Evolutionary conservation across 305 asterid species (phyloP), one percentile per base, ranked within the genome.

Genomic region (Fraxinus greggii): DNA sequence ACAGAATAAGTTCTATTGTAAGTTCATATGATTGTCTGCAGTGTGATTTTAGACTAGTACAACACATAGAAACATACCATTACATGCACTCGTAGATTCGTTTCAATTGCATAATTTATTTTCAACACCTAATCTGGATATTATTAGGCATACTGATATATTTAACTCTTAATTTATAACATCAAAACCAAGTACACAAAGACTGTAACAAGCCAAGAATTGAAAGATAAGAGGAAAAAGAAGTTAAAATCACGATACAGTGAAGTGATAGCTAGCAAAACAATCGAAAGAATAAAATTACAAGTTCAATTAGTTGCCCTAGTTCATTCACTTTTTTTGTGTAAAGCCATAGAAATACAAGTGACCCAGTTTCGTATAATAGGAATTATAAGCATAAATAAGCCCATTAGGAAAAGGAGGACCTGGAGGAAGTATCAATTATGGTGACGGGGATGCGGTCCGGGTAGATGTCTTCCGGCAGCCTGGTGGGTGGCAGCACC

Each of bases 371-470:
- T 72, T n/a, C 33, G 21, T 29, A 40, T 10, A 80, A 15, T 8
- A 21, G 24, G 54, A 36, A 19, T 80, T 48, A 63, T 31, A 33
- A 9, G 65, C 38, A 80, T 80, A 12, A 33, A 23, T 28, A 26
- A 33, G 40, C 35, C 45, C n/a, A 80, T 74, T 8, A 77, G 33
- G 54, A 4, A 21, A 32, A 2, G 36, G 76, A 77, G n/a, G 76
- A 93, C 99, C 98, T 96, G 29, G 98, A 92, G 0, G 98, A 92
- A 40, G 99, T 95, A 86, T 97, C 99, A 26, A 97, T 87, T 85
- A 97, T 87, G 84, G 95, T 97, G 82, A 93, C 92, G 0, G 98
- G 98, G 45, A 94, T 95, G 32, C 96, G 95, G 83, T 95, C 99
- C 3, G 97, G 98, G 81, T 91, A 92, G 83, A 92, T 77, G 87